Base-by-base conservation (phyloP, 192 early-diverging fungal genomes). In the Powellomyces hirtus region DNA sequence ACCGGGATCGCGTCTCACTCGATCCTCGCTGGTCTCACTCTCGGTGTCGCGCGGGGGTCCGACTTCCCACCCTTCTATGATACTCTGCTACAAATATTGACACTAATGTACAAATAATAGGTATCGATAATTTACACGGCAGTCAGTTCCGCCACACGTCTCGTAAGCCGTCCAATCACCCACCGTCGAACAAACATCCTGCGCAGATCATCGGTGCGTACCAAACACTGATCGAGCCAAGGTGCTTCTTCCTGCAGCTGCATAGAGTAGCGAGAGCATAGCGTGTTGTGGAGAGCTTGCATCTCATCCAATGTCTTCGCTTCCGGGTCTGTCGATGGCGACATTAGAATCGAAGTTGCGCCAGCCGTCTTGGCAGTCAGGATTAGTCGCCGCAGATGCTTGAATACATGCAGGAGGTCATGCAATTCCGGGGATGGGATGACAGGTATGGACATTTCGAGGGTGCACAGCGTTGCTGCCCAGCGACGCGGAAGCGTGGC, bases 131-230 rank as follows among this genome's bases (percentile, higher is more conserved):
- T n/a, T 49, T 24, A 49, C 4, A 49, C 46, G 16, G 46, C 16
- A 16, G 26, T 29, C 26, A 56, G 33, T 4, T 56, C 53, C 16
- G 29, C 53, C 29, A 56, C 31, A 5, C 53, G 4, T 20, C 59
- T 60, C 36, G 34, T 27, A 1, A 60, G 3, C 36, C 59, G 2
- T 27, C 37, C 5, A 14, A 60, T 24, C 2, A 60, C 33, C 59
- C 59, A 60, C 34, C 59, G 31, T 37, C 37, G 36, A 3, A 60
- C 34, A 4, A 18, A 6, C 59, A 16, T 40, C 38, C 37, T 60
- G 36, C 59, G 16, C 59, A 60, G 36, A 40, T 60, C 59, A 36
- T 36, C 59, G 36, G 59, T 29, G n/a, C 35, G 14, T 2, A 60
- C 38, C 3, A 36, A 2, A 40, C 59, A 60, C 2, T 34, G 20